Evolutionary conservation across 2,329 filamentous ascomycete genomes (phyloP).

Genomic region (Cephalotrichum gorgonifer): DNA sequence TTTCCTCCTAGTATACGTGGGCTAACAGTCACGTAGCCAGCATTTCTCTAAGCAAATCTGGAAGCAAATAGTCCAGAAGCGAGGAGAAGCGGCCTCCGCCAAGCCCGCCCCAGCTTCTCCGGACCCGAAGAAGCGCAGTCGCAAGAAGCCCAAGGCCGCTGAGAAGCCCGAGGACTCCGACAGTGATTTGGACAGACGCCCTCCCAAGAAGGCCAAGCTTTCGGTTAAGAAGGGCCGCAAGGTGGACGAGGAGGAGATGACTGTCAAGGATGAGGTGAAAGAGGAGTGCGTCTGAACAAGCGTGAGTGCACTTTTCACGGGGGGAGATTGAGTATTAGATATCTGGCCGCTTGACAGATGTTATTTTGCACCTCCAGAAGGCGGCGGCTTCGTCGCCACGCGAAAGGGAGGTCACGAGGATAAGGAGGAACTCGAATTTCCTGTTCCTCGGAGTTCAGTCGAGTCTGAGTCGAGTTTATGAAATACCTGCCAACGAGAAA

Average conservation of each 20-base stretch:
- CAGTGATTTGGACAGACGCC: constrained; percentile 9
- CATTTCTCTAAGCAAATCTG: constrained; percentile 27
- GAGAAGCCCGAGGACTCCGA: constrained; percentile 9
- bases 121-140: background rate
- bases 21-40: constrained; percentile 17
- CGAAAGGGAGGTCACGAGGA: too few relatives aligned
- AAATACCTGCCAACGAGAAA: too few relatives aligned
- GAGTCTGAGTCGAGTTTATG: too few relatives aligned
- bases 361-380: too few relatives aligned
- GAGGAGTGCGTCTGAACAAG: background rate
- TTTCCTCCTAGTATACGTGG: background rate
- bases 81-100: background rate
- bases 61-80: constrained; percentile 20
- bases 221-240: constrained; percentile 10
- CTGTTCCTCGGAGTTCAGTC: too few relatives aligned
- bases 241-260: background rate
- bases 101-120: background rate
- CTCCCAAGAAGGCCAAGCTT: constrained; percentile 20
- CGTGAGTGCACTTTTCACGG: background rate
- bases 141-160: constrained; percentile 11
- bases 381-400: too few relatives aligned
- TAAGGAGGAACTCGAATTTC: too few relatives aligned
- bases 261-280: constrained; percentile 11
- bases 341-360: background rate
- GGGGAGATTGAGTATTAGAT: background rate